A percentile compares a stretch with the other conserved stretches of the same genome.
Conservation (phyloP, 768 basidiomycete species). For the Tricholoma terreum region DNA sequence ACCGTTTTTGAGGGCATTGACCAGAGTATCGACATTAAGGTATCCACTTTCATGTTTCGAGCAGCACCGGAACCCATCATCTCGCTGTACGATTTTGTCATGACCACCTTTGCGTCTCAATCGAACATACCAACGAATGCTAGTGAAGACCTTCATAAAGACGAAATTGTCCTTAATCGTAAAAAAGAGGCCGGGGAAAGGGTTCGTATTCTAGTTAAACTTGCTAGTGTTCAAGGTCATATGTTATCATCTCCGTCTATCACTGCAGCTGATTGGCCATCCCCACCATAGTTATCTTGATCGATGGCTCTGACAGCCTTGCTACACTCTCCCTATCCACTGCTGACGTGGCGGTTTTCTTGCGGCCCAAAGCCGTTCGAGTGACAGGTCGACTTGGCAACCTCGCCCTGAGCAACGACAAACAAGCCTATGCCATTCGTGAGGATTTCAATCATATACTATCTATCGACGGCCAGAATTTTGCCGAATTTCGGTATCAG, state of each 20-base stretch:
- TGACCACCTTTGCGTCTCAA: slow-evolving; percentile 86
- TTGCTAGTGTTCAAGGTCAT: slow-evolving; percentile 79
- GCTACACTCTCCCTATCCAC: slow-evolving; percentile 90
- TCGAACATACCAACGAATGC: neutral
- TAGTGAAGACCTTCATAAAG: neutral
- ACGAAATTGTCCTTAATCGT: slow-evolving; percentile 1
- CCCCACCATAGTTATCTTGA: slow-evolving; percentile 58
- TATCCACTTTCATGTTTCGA: slow-evolving; percentile 89
- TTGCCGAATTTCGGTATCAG: slow-evolving; percentile 92
- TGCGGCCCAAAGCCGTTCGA: slow-evolving; percentile 69
- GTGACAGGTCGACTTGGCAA: slow-evolving; percentile 82
- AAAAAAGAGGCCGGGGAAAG: slow-evolving; percentile 41
- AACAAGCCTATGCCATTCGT: slow-evolving; percentile 44
- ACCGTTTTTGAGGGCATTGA: slow-evolving; percentile 80
- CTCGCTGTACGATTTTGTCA: slow-evolving; percentile 92
- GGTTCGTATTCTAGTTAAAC: slow-evolving; percentile 76
- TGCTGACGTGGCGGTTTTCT: slow-evolving; percentile 77
- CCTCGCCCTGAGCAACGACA: slow-evolving; percentile 78
- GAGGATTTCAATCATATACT: slow-evolving; percentile 81
- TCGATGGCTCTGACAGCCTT: slow-evolving; percentile 65
- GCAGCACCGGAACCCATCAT: slow-evolving; percentile 90
- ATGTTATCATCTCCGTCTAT: neutral
- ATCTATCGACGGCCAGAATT: slow-evolving; percentile 90
- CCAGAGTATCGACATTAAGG: slow-evolving; percentile 79
- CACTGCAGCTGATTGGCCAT: neutral